Evolutionary conservation across 495 filamentous ascomycete species (phyloP).

Genomic region (Penicillium canescens): DNA sequence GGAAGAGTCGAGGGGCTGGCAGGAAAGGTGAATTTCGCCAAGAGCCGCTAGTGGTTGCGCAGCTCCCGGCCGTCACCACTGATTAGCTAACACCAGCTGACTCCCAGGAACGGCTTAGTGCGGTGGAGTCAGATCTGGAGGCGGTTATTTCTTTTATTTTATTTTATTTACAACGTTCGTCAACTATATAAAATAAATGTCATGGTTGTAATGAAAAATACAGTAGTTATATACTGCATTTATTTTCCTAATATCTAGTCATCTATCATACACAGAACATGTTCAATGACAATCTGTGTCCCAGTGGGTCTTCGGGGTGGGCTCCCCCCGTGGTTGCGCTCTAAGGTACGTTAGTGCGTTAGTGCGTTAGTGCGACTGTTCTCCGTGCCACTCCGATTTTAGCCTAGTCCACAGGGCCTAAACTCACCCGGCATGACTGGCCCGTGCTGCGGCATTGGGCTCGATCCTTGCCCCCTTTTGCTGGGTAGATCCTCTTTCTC

Average conservation of each 20-base stretch:
- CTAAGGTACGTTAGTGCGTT: conserved; percentile 20
- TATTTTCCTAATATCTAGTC: neutral
- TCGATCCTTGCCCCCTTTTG: conserved; percentile 20
- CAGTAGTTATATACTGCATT: neutral
- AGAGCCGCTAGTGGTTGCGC: conserved; percentile 51
- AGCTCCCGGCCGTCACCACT: conserved; percentile 41
- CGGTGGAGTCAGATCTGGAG: conserved; percentile 43
- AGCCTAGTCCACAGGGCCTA: conserved; percentile 25
- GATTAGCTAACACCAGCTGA: conserved; percentile 35
- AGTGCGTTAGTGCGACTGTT: conserved; percentile 27
- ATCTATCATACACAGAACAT: neutral
- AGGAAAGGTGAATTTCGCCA: conserved; percentile 48
- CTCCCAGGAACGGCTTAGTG: conserved; percentile 39
- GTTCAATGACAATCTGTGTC: conserved; percentile 8
- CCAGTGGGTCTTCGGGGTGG: conserved; percentile 24
- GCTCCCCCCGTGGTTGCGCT: conserved; percentile 25
- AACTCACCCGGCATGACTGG: conserved; percentile 23
- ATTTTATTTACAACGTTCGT: conserved; percentile 1
- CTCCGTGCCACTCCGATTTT: conserved; percentile 31
- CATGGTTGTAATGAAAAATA: neutral
- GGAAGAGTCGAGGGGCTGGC: conserved; percentile 50
- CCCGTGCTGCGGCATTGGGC: conserved; percentile 21
- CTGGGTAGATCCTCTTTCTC: neutral
- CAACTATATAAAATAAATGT: neutral
- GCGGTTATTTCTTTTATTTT: conserved; percentile 27